Percentiles rank a stretch among this genome's conserved stretches.
Evolutionary conservation across 2,329 filamentous ascomycete species (phyloP).

Genomic region (Phaeoacremonium minimum): DNA sequence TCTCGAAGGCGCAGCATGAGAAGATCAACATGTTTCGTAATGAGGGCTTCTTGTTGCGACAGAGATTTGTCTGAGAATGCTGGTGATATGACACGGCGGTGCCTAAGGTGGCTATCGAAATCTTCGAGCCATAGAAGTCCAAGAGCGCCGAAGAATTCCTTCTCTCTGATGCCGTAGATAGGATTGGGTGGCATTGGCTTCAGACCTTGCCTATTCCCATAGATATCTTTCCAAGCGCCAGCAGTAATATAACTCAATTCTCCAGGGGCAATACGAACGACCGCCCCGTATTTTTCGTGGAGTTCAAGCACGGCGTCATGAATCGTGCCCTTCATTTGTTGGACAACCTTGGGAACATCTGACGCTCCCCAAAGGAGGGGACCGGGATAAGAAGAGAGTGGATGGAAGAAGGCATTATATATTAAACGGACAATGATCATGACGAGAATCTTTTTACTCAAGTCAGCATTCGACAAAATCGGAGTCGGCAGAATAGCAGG

Average conservation of each 20-base stretch:
- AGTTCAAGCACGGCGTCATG: conserved; percentile 9
- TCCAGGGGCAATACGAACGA: conserved; percentile 9
- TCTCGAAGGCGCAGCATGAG: conserved; percentile 13
- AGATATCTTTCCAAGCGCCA: conserved; percentile 6
- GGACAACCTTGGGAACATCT: conserved; percentile 10
- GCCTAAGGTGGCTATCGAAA: conserved; percentile 10
- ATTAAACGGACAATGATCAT: conserved; percentile 4
- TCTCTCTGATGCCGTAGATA: conserved; percentile 8
- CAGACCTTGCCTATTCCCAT: conserved; percentile 7
- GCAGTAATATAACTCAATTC: conserved; percentile 10
- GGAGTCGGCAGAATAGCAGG: too few relatives aligned
- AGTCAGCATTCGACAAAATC: too few relatives aligned
- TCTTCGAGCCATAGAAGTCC: conserved; percentile 10
- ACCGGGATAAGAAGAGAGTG: conserved; percentile 7
- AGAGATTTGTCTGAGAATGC: conserved; percentile 21
- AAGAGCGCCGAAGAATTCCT: conserved; percentile 11
- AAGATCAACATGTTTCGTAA: conserved; percentile 11
- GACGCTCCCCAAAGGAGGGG: conserved; percentile 8
- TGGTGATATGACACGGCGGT: conserved; percentile 15
- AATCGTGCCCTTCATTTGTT: conserved; percentile 7
- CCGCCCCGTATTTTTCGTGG: conserved; percentile 8
- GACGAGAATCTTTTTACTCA: conserved; percentile 2
- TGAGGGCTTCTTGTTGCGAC: conserved; percentile 17
- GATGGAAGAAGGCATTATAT: conserved; percentile 11
- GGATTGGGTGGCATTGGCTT: conserved; percentile 10